Evolutionary conservation across 441 rosid genomes (phyloP).

Genomic region (Populus hybrid): DNA sequence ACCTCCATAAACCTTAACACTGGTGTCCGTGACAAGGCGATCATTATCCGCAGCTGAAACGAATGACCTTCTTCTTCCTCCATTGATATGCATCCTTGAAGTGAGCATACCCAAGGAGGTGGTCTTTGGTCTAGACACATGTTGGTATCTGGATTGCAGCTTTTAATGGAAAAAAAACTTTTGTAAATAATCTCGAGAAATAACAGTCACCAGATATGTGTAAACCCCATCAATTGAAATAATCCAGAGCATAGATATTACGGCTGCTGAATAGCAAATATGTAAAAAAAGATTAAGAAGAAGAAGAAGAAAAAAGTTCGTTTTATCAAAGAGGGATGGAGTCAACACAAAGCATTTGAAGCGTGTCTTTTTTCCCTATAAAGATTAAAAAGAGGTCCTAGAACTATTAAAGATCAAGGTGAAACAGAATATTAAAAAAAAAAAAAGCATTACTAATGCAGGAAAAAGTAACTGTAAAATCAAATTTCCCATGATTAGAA

Average conservation of each 20-base stretch:
- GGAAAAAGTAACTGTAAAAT: background rate
- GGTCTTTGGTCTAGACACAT: slow-evolving; percentile 27
- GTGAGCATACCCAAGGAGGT: slow-evolving; percentile 19
- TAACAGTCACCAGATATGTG: slow-evolving; percentile 6
- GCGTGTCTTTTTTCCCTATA: background rate
- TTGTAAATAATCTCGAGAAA: slow-evolving; percentile 13
- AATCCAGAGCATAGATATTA: background rate
- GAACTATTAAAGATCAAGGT: background rate
- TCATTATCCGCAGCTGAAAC: slow-evolving; percentile 43
- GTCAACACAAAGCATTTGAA: background rate
- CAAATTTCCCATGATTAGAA: background rate
- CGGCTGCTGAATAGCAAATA: background rate
- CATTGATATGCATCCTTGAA: slow-evolving; percentile 26
- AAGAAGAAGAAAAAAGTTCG: background rate
- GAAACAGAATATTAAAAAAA: background rate
- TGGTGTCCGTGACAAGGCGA: slow-evolving; percentile 29
- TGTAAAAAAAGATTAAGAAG: background rate
- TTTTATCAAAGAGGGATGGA: background rate
- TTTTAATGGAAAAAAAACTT: slow-evolving; percentile 23
- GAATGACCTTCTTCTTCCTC: slow-evolving; percentile 29
- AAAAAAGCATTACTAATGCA: background rate
- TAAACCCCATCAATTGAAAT: background rate
- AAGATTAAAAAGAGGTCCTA: background rate
- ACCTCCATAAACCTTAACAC: slow-evolving; percentile 28
- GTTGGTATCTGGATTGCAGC: slow-evolving; percentile 35